Conservation (phyloP, 345 rosid genomes). For the Microthlaspi erraticum region DNA sequence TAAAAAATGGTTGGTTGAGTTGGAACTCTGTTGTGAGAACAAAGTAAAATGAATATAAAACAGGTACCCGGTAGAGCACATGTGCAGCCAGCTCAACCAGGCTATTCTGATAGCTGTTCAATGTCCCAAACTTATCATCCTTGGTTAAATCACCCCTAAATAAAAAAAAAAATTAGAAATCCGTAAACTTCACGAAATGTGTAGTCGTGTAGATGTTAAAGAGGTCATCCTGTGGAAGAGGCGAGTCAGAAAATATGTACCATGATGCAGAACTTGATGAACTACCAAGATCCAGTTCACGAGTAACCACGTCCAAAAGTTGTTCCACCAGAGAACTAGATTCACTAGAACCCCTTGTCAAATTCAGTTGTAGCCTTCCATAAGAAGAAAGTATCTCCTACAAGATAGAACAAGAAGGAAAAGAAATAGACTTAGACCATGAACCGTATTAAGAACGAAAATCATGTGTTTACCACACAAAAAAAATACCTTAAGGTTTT, state of each 20-base stretch:
- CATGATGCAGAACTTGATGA: conserved; percentile 55
- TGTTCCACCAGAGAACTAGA: conserved; percentile 70
- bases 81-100: conserved; percentile 84
- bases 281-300: conserved; percentile 82
- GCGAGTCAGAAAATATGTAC: conserved; percentile 49
- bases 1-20: neutral
- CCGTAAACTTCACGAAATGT: conserved; percentile 15
- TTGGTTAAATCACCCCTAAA: conserved; percentile 75
- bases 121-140: conserved; percentile 73
- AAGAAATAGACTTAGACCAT: conserved; percentile 25
- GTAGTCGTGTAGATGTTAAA: conserved; percentile 14
- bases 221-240: conserved; percentile 6
- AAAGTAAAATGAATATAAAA: conserved; percentile 22
- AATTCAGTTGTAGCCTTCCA: conserved; percentile 75
- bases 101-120: conserved; percentile 65
- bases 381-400: conserved; percentile 79
- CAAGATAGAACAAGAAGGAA: conserved; percentile 35
- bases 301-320: conserved; percentile 74
- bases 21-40: conserved; percentile 21
- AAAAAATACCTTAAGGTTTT: conserved; percentile 66
- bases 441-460: conserved; percentile 4
- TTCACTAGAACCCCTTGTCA: conserved; percentile 62
- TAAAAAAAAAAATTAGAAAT: conserved; percentile 16
- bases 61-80: conserved; percentile 69
- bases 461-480: conserved; percentile 18